A percentile compares a stretch with the other conserved stretches of the same genome.
phyloP scores from a whole-genome alignment of 1,139 yeast genomes.

The Meyerozyma elateridarum region DNA sequence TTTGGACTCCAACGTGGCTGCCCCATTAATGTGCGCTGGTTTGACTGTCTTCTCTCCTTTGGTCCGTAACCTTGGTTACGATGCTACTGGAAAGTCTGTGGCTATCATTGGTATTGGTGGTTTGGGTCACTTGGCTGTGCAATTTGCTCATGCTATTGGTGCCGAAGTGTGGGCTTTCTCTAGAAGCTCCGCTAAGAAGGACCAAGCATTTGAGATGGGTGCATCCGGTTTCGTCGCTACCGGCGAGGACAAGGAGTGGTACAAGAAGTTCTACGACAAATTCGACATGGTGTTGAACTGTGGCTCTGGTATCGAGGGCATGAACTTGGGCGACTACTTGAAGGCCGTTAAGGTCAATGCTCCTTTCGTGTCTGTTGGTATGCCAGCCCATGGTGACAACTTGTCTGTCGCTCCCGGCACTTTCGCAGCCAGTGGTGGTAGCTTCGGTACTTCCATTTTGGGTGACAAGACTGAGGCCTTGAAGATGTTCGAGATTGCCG shows the following conservation, averaged over 20 bases:
- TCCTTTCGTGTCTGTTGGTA: constrained; percentile 51
- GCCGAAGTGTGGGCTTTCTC: constrained; percentile 40
- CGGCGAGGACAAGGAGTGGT: constrained; percentile 34
- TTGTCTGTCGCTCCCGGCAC: constrained; percentile 38
- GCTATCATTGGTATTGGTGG: constrained; percentile 49
- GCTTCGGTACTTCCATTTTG: constrained; percentile 30
- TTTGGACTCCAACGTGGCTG: constrained; percentile 43
- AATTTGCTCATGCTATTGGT: constrained; percentile 39
- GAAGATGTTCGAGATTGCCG: constrained; percentile 38
- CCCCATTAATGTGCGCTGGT: constrained; percentile 68
- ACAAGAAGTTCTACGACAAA: constrained; percentile 22
- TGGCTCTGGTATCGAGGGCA: constrained; percentile 37
- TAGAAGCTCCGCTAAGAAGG: constrained; percentile 31
- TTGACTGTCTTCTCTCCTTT: constrained; percentile 59
- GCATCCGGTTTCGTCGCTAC: constrained; percentile 39
- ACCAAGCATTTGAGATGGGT: constrained; percentile 33
- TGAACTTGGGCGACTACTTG: constrained; percentile 28
- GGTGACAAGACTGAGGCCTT: constrained; percentile 36
- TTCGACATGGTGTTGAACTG: constrained; percentile 49
- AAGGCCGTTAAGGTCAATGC: constrained; percentile 37
- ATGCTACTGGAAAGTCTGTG: constrained; percentile 34
- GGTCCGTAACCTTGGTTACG: constrained; percentile 26
- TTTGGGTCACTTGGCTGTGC: constrained; percentile 40
- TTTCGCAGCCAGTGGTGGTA: constrained; percentile 32
- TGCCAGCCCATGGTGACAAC: constrained; percentile 36